Evolutionary conservation across 2,329 filamentous ascomycete genomes (phyloP), one percentile per base, ranked within the genome.

Genomic region (Penicillium sp.): DNA sequence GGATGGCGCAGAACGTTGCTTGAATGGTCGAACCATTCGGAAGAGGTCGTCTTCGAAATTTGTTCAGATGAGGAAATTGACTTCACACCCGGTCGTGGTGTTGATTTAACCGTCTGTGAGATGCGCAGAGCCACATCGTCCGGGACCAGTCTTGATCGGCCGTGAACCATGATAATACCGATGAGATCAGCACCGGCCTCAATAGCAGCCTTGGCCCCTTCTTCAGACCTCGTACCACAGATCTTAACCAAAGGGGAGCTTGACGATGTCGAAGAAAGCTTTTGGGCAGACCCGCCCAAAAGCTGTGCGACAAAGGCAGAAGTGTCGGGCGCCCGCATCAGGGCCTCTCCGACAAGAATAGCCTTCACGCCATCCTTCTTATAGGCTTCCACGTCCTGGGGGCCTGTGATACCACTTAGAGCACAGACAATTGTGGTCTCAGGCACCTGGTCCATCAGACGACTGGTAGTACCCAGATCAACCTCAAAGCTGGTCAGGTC

Each of bases 401-500:
- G 86, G 0, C 89, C 90, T 64, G 91, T 92, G 68, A 99, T 99
- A 49, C 95, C 95, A 73, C 94, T 98, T 37, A 99, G 83, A 10
- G 95, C 96, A 74, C 92, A 97, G 31, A 99, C 89, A 61, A 96
- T 89, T 3, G 92, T 96, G 57, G 87, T 89, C 63, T 90, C 86
- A 2, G 92, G 90, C 3, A 97, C 93, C 79, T 94, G 89, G 70
- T 88, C 89, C 77, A 96, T 91, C 51, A 99, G 80, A 25, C 94
- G 88, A 71, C 90, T 92, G 1, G 94, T 96, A 0, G 94, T 99
- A 62, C 90, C 88, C 63, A 99, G 85, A 74, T 99, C 96, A 20
- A 99, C 95, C 73, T 98, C 93, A 69, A 99, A 99, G 70, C 89
- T 98, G 67, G 94, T 94, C 12, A 99, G 83, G 71, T 99, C 96